Conservation (phyloP, 2,329 filamentous ascomycete species). For the Mycogone perniciosa region DNA sequence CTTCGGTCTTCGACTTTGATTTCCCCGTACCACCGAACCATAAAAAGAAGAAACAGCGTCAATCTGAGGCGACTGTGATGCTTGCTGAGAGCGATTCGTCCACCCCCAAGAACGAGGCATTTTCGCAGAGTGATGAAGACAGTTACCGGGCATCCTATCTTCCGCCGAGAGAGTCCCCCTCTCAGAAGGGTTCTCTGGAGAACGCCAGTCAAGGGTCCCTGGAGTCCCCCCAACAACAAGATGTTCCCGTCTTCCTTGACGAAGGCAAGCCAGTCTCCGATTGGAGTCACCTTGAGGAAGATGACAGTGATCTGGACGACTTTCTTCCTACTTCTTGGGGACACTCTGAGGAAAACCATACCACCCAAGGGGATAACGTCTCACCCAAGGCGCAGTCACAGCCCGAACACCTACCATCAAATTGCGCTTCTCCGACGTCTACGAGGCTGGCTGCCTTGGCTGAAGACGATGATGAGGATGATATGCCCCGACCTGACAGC, state of each 20-base stretch:
- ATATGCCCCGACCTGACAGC: conserved; percentile 37
- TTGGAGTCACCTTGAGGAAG: conserved; percentile 34
- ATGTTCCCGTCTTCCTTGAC: conserved; percentile 24
- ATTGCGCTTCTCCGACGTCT: not conserved
- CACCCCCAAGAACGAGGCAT: not conserved
- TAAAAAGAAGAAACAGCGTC: not conserved
- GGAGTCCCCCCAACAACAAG: conserved; percentile 12
- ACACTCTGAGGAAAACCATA: conserved; percentile 2
- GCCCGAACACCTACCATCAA: not conserved
- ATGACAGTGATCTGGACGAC: conserved; percentile 18
- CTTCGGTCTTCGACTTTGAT: conserved; percentile 26
- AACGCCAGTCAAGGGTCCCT: conserved; percentile 17
- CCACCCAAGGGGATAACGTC: not conserved
- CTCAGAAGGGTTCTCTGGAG: conserved; percentile 6
- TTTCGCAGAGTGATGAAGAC: conserved; percentile 1
- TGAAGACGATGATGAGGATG: conserved; percentile 15
- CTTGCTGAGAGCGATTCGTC: not conserved
- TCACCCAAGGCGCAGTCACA: not conserved
- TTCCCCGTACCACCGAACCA: conserved; percentile 29
- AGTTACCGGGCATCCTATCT: conserved; percentile 1
- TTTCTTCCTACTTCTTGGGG: conserved; percentile 8
- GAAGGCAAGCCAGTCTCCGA: conserved; percentile 31
- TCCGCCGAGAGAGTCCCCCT: conserved; percentile 2
- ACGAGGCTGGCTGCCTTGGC: conserved; percentile 5
- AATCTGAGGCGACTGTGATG: conserved; percentile 20